phyloP scores from a whole-genome alignment of 2,329 filamentous ascomycete species.

The Ophiostoma triangulosporum region DNA sequence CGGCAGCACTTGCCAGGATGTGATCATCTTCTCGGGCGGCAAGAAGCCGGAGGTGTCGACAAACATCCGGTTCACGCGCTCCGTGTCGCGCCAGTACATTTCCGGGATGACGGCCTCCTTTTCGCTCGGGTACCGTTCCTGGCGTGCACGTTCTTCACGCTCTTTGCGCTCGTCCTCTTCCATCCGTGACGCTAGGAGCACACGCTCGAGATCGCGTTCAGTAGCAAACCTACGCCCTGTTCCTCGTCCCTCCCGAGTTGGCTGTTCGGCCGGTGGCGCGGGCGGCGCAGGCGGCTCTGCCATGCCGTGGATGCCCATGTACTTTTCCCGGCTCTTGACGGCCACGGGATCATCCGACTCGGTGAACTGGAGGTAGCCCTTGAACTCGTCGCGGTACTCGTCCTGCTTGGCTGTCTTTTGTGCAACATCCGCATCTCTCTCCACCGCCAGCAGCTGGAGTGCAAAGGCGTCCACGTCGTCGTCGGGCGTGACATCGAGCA shows the following conservation, averaged over 20 bases:
- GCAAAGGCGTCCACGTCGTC: slow-evolving; percentile 32
- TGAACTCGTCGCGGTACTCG: slow-evolving; percentile 34
- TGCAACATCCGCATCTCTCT: slow-evolving; percentile 23
- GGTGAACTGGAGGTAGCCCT: slow-evolving; percentile 41
- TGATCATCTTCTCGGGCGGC: slow-evolving; percentile 51
- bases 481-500: slow-evolving; percentile 28
- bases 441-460: slow-evolving; percentile 28
- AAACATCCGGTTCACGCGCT: slow-evolving; percentile 45
- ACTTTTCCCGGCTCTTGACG: slow-evolving; percentile 41
- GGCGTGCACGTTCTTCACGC: slow-evolving; percentile 48
- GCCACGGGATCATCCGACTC: slow-evolving; percentile 41
- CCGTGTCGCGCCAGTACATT: slow-evolving; percentile 50
- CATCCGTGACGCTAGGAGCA: slow-evolving; percentile 56
- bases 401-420: slow-evolving; percentile 28
- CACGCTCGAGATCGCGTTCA: slow-evolving; percentile 59
- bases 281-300: slow-evolving; percentile 22
- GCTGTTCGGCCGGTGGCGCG: slow-evolving; percentile 30
- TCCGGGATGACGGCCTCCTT: slow-evolving; percentile 64
- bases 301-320: slow-evolving; percentile 26
- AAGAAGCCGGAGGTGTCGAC: slow-evolving; percentile 53
- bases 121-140: slow-evolving; percentile 58
- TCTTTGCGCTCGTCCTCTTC: slow-evolving; percentile 59
- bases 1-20: slow-evolving; percentile 58
- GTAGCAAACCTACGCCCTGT: slow-evolving; percentile 47
- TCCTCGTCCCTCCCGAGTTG: slow-evolving; percentile 43